Conservation (phyloP, 441 rosid genomes). For the Populus hybrid region DNA sequence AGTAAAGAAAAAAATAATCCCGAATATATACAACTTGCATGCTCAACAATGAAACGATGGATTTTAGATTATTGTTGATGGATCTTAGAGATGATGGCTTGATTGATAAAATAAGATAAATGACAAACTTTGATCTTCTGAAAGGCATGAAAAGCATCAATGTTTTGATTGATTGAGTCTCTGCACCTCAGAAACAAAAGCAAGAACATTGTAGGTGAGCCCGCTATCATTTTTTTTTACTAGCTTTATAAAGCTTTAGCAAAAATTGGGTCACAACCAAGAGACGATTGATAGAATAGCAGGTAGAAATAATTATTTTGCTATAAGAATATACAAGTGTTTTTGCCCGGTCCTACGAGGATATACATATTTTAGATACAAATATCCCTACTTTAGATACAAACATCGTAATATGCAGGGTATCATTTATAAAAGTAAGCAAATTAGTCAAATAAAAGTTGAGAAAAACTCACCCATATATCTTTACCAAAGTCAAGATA, state of each 20-base stretch:
- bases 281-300: conserved; percentile 24
- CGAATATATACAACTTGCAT: not conserved
- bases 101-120: conserved; percentile 29
- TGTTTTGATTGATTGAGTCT: conserved; percentile 21
- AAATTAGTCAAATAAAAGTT: too few relatives aligned
- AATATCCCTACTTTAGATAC: too few relatives aligned
- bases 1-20: too few relatives aligned
- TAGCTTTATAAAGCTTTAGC: conserved; percentile 18
- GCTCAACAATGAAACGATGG: conserved; percentile 33
- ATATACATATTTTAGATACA: too few relatives aligned
- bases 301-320: not conserved
- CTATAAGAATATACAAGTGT: too few relatives aligned
- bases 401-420: fast-evolving
- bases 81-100: conserved; percentile 32
- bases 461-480: too few relatives aligned
- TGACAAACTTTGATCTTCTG: conserved; percentile 24
- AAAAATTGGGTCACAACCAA: conserved; percentile 23
- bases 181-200: conserved; percentile 25
- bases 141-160: conserved; percentile 6
- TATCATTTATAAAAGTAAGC: too few relatives aligned
- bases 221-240: conserved; percentile 35
- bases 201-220: conserved; percentile 31
- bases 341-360: too few relatives aligned
- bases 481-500: too few relatives aligned
- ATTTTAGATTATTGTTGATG: conserved; percentile 40